Evolutionary conservation across 495 filamentous ascomycete genomes (phyloP), one percentile per base, ranked within the genome.

Genomic region (Cryomyces minteri): DNA sequence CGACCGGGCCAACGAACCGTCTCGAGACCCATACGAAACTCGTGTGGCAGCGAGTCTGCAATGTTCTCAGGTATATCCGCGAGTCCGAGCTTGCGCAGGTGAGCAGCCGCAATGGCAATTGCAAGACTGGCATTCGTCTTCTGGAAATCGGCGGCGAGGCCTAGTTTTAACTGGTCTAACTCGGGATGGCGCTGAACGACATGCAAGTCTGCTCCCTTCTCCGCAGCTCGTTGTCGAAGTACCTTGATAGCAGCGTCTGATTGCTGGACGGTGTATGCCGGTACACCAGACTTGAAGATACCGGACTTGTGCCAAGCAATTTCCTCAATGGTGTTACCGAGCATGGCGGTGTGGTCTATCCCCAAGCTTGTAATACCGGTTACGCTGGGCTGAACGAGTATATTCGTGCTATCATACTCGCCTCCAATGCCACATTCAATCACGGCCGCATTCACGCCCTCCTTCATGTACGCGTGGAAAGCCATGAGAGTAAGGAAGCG

Each of bases 271-370:
- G 80, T 84, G 45, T 93, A 90, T 3, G 75, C 81, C 6, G 75
- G 71, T 8, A 67, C 67, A 0, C 73, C 76, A 2, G 58, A 28
- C 58, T 96, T 98, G 66, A 94, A 80, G 43, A 96, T 88, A 9
- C 90, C 90, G 9, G 74, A 83, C 60, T 98, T 96, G 56, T 98
- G 88, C 90, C 92, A 96, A 4, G 92, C 88, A 48, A 98, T 98
- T 51, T 88, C 71, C 41, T 87, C 82, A 38, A 94, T 77, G 0
- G 90, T 92, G 32, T 72, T 60, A 10, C 90, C 90, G 32, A 98
- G 71, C 57, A 86, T 67, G 11, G 67, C 69, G 10, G 77, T 74
- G 54, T 98, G 90, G 52, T 98, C 92, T 50, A 98, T 93, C 6
- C 86, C 90, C 28, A 98, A 66, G 41, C 78, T 86, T 9, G 78